A percentile compares a stretch with the other conserved stretches of the same genome.
Conservation (phyloP, 2,329 filamentous ascomycete species). For the Penicillium decumbens region DNA sequence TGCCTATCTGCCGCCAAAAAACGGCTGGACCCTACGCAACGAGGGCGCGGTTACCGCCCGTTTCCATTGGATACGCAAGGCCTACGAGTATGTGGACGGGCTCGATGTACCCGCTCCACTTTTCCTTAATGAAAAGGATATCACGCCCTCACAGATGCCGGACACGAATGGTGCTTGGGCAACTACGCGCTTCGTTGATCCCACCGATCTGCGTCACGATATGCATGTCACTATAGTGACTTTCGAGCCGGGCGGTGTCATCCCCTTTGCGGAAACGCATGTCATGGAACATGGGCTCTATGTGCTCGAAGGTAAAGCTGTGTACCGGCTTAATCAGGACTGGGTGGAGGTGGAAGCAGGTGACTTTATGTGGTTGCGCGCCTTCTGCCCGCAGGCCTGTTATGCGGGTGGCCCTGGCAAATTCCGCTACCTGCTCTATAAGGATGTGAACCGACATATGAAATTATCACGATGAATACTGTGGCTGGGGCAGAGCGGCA, state of each 20-base stretch:
- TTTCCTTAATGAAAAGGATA: slow-evolving; percentile 24
- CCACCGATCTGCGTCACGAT: slow-evolving; percentile 22
- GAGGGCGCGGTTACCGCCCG: slow-evolving; percentile 16
- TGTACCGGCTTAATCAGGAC: slow-evolving; percentile 25
- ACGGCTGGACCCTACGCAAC: slow-evolving; percentile 24
- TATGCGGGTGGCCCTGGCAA: slow-evolving; percentile 25
- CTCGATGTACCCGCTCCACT: slow-evolving; percentile 22
- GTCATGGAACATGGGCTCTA: slow-evolving; percentile 27
- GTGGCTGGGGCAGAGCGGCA: too few relatives aligned
- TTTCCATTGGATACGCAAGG: slow-evolving; percentile 26
- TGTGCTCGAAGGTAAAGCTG: slow-evolving; percentile 24
- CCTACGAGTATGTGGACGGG: slow-evolving; percentile 20
- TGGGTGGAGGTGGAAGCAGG: slow-evolving; percentile 27
- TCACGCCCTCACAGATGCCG: slow-evolving; percentile 21
- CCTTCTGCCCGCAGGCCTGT: slow-evolving; percentile 26
- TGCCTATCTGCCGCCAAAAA: slow-evolving; percentile 23
- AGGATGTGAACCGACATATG: slow-evolving; percentile 27
- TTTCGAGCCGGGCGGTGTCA: slow-evolving; percentile 23
- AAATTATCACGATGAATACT: slow-evolving; percentile 15
- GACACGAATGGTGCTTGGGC: slow-evolving; percentile 24
- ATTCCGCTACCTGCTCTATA: slow-evolving; percentile 25
- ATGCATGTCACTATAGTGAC: slow-evolving; percentile 27
- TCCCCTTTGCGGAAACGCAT: slow-evolving; percentile 25
- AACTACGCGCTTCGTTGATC: slow-evolving; percentile 25
- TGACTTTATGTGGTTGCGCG: slow-evolving; percentile 28